A percentile compares a stretch with the other conserved stretches of the same genome.
Conservation (phyloP, 1,139 yeast species). For the Suhomyces coccinellae region DNA sequence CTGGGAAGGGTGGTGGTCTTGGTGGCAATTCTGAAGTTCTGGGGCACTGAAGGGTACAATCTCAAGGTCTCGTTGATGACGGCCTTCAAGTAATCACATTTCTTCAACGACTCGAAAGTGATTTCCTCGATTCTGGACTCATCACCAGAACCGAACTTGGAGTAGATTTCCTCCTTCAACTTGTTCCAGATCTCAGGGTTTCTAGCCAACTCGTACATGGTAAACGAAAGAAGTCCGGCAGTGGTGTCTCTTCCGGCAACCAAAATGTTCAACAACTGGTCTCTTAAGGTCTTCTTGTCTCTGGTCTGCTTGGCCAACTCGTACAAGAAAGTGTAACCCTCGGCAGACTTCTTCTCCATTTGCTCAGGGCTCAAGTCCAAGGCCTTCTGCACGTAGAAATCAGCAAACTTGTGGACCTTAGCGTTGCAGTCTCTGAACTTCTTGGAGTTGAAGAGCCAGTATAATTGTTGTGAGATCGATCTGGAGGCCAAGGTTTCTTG, state of each 20-base stretch:
- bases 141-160: conserved; percentile 38
- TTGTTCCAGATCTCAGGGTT: conserved; percentile 37
- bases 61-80: conserved; percentile 54
- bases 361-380: conserved; percentile 33
- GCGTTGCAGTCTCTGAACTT: conserved; percentile 29
- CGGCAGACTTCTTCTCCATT: conserved; percentile 37
- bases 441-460: conserved; percentile 28
- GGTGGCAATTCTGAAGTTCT: conserved; percentile 48
- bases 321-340: conserved; percentile 44
- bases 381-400: conserved; percentile 30
- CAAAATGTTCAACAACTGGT: conserved; percentile 46
- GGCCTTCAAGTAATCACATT: conserved; percentile 47
- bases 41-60: conserved; percentile 57
- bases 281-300: conserved; percentile 42
- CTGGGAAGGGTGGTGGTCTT: conserved; percentile 50
- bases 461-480: conserved; percentile 30
- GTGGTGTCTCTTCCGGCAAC: conserved; percentile 52
- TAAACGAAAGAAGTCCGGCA: conserved; percentile 45
- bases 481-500: conserved; percentile 33
- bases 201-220: conserved; percentile 44
- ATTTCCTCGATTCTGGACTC: conserved; percentile 30
- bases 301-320: conserved; percentile 48
- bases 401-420: conserved; percentile 30
- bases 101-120: conserved; percentile 52
- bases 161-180: conserved; percentile 34